phyloP scores from a whole-genome alignment of 495 filamentous ascomycete species.

The Apiosordaria backusii region DNA sequence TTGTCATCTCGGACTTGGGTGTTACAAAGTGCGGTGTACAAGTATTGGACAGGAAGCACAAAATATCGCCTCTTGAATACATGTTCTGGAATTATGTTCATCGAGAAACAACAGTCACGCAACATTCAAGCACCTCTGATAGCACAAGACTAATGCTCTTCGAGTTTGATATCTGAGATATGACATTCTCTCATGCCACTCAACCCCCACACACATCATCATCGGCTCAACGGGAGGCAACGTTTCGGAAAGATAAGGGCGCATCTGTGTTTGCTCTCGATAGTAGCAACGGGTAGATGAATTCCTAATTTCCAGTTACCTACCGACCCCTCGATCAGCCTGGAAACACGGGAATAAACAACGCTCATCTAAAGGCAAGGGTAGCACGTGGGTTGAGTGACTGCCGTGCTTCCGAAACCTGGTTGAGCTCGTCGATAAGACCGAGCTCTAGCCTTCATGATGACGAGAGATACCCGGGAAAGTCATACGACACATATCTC shows the following conservation, averaged over 20 bases:
- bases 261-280: conserved; percentile 3
- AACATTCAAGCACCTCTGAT: no score
- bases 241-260: conserved; percentile 7
- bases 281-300: neutral
- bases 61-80: neutral
- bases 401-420: conserved; percentile 6
- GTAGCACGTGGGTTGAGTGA: neutral
- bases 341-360: neutral
- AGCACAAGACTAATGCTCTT: no score
- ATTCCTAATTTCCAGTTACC: no score
- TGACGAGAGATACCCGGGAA: neutral
- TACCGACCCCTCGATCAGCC: neutral
- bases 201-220: neutral
- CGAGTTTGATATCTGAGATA: no score
- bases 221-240: neutral
- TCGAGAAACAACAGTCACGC: no score
- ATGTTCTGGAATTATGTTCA: no score
- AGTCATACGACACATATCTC: no score
- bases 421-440: neutral
- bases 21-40: neutral
- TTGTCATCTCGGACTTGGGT: neutral
- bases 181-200: neutral
- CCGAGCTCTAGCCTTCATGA: neutral
- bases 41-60: neutral
- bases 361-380: neutral